phyloP scores from a whole-genome alignment of 108 stramenopile genomes.

The Nannochloropsis gaditana region DNA sequence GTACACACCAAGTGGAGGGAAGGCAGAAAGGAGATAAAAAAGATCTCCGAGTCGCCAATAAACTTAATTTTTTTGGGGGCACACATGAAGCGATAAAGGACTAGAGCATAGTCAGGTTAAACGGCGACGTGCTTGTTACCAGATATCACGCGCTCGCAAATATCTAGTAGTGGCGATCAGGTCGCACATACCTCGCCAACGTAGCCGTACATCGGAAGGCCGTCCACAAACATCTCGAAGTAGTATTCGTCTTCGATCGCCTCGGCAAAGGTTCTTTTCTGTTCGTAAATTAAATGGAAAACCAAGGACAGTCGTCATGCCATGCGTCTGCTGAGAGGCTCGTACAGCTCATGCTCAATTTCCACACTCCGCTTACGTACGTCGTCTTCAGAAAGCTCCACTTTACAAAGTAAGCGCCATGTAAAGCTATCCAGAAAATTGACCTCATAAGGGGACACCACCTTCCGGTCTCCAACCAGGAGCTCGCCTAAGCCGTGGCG shows the following conservation, averaged over 20 bases:
- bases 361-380: not conserved
- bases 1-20: not conserved
- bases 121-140: not conserved
- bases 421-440: slow-evolving; percentile 65
- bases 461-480: slow-evolving; percentile 86
- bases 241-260: slow-evolving; percentile 65
- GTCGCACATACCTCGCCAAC: slow-evolving; percentile 63
- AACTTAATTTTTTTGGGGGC: not conserved
- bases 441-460: slow-evolving; percentile 78
- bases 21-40: not conserved
- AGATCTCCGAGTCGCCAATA: not conserved
- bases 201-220: slow-evolving; percentile 96
- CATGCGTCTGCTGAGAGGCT: not conserved
- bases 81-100: not conserved
- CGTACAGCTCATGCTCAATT: not conserved
- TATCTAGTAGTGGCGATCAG: not conserved
- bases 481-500: slow-evolving; percentile 73
- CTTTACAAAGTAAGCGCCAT: slow-evolving; percentile 80
- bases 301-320: not conserved
- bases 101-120: too few relatives aligned
- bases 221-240: slow-evolving; percentile 97
- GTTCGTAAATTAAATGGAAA: not conserved
- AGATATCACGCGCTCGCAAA: not conserved
- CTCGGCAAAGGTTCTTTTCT: slow-evolving; percentile 28
- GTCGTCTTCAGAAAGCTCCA: slow-evolving; percentile 57